Evolutionary conservation across 2,329 filamentous ascomycete species (phyloP), one percentile per base, ranked within the genome.

Genomic region (Colletotrichum sp.): DNA sequence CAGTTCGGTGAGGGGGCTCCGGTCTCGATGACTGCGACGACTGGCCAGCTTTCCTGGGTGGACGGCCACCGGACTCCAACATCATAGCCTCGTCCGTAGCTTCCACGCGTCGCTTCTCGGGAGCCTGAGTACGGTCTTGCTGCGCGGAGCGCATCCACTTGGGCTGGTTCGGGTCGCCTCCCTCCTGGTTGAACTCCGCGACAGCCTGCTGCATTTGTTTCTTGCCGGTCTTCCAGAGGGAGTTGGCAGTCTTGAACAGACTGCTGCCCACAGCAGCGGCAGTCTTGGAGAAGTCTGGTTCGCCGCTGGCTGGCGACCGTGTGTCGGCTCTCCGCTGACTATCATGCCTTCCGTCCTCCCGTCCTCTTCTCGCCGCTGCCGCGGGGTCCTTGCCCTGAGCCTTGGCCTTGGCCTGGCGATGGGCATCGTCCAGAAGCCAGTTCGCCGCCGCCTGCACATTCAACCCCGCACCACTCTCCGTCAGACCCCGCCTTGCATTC

Each of bases 151-250:
- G 93, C 96, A 99, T 98, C 97, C 97, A 99, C 82, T 95, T 97
- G 1, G 97, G 97, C 82, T 98, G 95, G 81, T 84, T 95, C 4
- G 94, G 89, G 81, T 98, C 96, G 30, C 89, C 88, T n/a, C 93
- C 93, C 57, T 90, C 90, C 78, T 91, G 89, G 79, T 94, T 91
- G 75, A 99, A 94, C 18, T 99, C 97, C 10, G 96, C 93, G 39
- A 99, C 95, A 6, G 95, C 96, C 84, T 97, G 95, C 81, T 98
- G 95, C 74, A 99, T 91, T 83, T 95, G 96, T 85, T 98, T 99
- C 82, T 96, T 95, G 1, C 96, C 93, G 5, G 94, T 95, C 83
- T 98, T 99, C 97, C 97, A 99, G 1, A 99, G 86, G 1, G 95
- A 96, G 79, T 98, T 98, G 3, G 97, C 97, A 4, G 96, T 97